Evolutionary conservation across 2,329 filamentous ascomycete species (phyloP).

Genomic region (Nannizziopsis arthrosporioides): DNA sequence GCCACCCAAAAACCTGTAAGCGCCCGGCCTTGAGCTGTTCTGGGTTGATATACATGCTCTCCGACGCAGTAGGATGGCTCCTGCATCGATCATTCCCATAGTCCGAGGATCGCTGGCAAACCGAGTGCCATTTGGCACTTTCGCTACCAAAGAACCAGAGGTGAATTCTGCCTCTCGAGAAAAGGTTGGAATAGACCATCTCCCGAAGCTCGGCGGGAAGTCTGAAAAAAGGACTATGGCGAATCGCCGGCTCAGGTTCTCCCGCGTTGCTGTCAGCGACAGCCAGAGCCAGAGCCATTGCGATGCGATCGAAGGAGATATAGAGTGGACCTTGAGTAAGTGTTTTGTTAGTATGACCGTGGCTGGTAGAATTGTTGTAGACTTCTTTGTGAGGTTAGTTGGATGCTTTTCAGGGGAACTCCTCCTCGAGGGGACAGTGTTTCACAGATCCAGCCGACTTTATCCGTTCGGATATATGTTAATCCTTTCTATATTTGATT

Average conservation of each 20-base stretch:
- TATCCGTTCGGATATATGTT: no score
- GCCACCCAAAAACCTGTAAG: slow-evolving; percentile 7
- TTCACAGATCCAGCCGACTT: no score
- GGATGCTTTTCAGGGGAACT: no score
- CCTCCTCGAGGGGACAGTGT: no score
- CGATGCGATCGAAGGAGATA: no score
- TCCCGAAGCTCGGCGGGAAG: slow-evolving; percentile 8
- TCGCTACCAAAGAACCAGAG: slow-evolving; percentile 5
- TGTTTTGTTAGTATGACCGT: not conserved
- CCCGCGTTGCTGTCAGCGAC: not conserved
- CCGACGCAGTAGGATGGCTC: not conserved
- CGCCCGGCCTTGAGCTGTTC: slow-evolving; percentile 2
- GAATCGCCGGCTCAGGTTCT: not conserved
- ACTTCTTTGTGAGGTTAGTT: no score
- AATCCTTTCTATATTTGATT: no score
- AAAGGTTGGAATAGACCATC: slow-evolving; percentile 8
- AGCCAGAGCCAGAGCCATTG: slow-evolving; percentile 1
- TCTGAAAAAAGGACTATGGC: slow-evolving; percentile 2
- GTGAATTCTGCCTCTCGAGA: slow-evolving; percentile 6
- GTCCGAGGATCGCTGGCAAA: slow-evolving; percentile 1
- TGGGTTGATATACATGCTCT: not conserved
- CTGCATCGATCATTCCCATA: slow-evolving; percentile 8
- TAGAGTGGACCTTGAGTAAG: no score
- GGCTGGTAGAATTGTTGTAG: no score
- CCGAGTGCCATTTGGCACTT: slow-evolving; percentile 7